A percentile compares a stretch with the other conserved stretches of the same genome.
Evolutionary conservation across 352 stramenopile species (phyloP).

Genomic region (Phytophthora hibernalis): DNA sequence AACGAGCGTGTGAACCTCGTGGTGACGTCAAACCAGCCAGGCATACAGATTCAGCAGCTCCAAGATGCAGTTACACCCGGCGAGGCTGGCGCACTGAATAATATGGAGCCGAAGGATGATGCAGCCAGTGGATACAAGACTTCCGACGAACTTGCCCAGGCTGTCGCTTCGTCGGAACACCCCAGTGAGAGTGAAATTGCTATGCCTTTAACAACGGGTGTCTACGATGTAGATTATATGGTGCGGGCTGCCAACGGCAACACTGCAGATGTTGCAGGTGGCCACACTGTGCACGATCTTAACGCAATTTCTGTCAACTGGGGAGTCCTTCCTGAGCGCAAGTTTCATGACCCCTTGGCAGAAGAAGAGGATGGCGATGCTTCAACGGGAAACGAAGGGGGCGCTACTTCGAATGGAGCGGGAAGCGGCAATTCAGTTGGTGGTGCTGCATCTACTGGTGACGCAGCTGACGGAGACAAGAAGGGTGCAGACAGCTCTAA

Average conservation of each 20-base stretch:
- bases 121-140: conserved; percentile 52
- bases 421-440: conserved; percentile 20
- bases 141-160: conserved; percentile 65
- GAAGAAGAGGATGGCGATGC: conserved; percentile 37
- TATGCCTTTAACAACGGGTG: conserved; percentile 59
- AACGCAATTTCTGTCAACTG: conserved; percentile 74
- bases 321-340: conserved; percentile 71
- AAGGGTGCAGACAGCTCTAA: conserved; percentile 50
- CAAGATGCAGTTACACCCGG: conserved; percentile 44
- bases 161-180: conserved; percentile 50
- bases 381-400: conserved; percentile 27
- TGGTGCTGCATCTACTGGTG: conserved; percentile 17
- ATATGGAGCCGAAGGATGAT: conserved; percentile 44
- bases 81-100: conserved; percentile 43
- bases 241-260: conserved; percentile 56
- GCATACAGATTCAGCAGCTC: conserved; percentile 69
- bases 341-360: conserved; percentile 45
- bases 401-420: conserved; percentile 35
- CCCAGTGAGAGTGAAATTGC: conserved; percentile 82
- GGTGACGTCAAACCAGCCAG: conserved; percentile 76
- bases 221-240: conserved; percentile 82
- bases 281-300: conserved; percentile 68
- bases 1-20: conserved; percentile 83
- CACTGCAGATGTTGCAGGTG: conserved; percentile 28
- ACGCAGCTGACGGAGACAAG: conserved; percentile 51